Base-by-base conservation (phyloP, 148 eudicot genomes). In the Polygonum aviculare region DNA sequence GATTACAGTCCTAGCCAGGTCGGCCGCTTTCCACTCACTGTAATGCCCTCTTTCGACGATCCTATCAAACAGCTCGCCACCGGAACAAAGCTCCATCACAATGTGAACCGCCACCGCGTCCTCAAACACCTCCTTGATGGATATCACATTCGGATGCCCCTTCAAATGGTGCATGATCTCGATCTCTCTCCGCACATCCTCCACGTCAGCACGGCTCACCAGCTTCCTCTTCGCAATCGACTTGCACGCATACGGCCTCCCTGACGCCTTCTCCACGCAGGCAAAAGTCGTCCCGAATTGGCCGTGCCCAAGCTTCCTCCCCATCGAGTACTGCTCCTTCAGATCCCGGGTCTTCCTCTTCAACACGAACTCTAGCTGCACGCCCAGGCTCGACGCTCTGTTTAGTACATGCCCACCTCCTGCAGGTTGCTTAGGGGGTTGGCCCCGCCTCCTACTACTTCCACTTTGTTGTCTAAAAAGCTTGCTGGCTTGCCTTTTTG, bases 121-220 rank as follows among this genome's bases (percentile, higher is more conserved):
- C 78, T 92, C 97, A 59, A 90, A 92, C 6, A 93, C 93, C 75
- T 86, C 95, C 80, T 82, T 85, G 38, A 92, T 92, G 0, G 85
- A 80, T n/a, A 92, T 86, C 11, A 92, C 90, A 73, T 81, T 90
- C 10, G 87, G 81, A 62, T 86, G 80, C 16, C 95, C 97, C 8
- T 91, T 86, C 78, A 92, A 86, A 31, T 90, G 97, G 77, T 90
- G 95, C 93, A 92, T 86, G 21, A 92, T 92, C 85, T 90, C 90
- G 47, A 90, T 86, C 78, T 90, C 96, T 77, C 96, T 88, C 80
- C 93, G 86, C 31, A 93, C 98, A 80, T 93, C 98, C 9, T 93
- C 92, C 75, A 93, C 90, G 70, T 93, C 98, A 41, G 86, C 94
- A 69, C 80, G 75, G 3, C 87, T 93, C 11, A 85, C 77, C 55